A percentile compares a stretch with the other conserved stretches of the same genome.
phyloP scores from a whole-genome alignment of 306 rosid genomes.

The Chamaecrista fasciculata region DNA sequence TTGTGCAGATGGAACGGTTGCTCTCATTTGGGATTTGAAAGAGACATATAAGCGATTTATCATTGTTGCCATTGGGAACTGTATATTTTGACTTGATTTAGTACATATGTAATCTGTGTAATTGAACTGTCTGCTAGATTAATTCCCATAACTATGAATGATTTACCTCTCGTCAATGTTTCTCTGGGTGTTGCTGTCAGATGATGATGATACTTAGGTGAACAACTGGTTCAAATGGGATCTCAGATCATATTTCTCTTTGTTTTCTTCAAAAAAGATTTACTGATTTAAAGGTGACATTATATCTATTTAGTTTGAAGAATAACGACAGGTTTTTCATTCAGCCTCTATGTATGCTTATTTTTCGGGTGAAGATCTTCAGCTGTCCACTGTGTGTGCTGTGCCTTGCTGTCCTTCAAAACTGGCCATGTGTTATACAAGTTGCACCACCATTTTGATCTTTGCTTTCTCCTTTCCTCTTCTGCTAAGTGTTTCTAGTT shows the following conservation, averaged over 20 bases:
- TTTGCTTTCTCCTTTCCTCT: too few species aligned
- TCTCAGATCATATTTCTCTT: neutral
- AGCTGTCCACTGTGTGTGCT: too few species aligned
- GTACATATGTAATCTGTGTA: slow-evolving; percentile 23
- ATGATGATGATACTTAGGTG: slow-evolving; percentile 11
- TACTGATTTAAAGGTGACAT: neutral
- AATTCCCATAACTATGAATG: neutral
- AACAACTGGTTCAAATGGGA: slow-evolving; percentile 14
- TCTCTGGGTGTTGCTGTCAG: slow-evolving; percentile 14
- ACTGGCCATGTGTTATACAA: too few species aligned
- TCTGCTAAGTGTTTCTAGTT: too few species aligned
- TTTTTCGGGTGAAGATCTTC: too few species aligned
- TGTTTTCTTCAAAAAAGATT: neutral
- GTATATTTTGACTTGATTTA: slow-evolving; percentile 23
- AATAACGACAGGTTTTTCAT: neutral
- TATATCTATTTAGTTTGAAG: neutral
- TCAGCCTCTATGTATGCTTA: neutral
- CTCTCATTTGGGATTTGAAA: slow-evolving; percentile 26
- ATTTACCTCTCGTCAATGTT: slow-evolving; percentile 2
- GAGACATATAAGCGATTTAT: slow-evolving; percentile 9
- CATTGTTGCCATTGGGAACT: slow-evolving; percentile 24
- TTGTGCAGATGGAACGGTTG: slow-evolving; percentile 35
- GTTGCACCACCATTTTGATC: too few species aligned
- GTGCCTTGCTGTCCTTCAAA: too few species aligned
- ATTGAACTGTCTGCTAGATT: slow-evolving; percentile 22